Evolutionary conservation across 768 basidiomycete genomes (phyloP).

Genomic region (Termitomyces sp.): DNA sequence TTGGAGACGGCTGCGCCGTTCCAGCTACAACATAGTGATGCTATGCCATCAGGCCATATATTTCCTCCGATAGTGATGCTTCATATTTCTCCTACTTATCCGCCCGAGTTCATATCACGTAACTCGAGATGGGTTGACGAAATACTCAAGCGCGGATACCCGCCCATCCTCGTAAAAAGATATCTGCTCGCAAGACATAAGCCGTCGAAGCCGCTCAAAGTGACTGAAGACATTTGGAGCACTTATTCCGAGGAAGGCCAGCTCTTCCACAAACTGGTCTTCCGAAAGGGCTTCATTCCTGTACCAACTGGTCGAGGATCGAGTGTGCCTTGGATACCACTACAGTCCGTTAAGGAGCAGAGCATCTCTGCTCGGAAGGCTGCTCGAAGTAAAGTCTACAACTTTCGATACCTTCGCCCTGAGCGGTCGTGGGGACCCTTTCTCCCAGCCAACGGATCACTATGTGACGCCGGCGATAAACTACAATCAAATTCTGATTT

Average conservation of each 20-base stretch:
- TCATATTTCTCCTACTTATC: constrained; percentile 8
- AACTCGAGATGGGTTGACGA: constrained; percentile 30
- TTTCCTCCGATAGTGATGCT: constrained; percentile 11
- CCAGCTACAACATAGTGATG: constrained; percentile 4
- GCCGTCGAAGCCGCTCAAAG: constrained; percentile 11
- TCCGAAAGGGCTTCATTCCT: constrained; percentile 37
- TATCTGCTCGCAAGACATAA: constrained; percentile 16
- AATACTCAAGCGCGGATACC: constrained; percentile 25
- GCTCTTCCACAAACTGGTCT: constrained; percentile 36
- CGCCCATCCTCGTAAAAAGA: constrained; percentile 21
- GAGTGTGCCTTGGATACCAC: neutral
- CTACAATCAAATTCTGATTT: neutral
- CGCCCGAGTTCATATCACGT: constrained; percentile 15
- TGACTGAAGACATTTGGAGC: constrained; percentile 14
- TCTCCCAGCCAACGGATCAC: constrained; percentile 15
- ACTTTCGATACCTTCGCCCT: constrained; percentile 25
- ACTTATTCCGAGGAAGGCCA: constrained; percentile 25
- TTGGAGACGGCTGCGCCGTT: constrained; percentile 12
- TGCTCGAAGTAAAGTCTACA: constrained; percentile 29
- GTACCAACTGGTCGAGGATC: constrained; percentile 5
- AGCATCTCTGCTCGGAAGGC: constrained; percentile 18
- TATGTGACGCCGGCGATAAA: neutral
- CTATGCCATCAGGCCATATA: neutral
- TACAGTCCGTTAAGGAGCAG: constrained; percentile 7
- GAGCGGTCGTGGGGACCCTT: constrained; percentile 31